Percentiles rank a stretch among this genome's conserved stretches.
Conservation (phyloP, 2,329 filamentous ascomycete genomes). For the Thielaviopsis punctulata region DNA sequence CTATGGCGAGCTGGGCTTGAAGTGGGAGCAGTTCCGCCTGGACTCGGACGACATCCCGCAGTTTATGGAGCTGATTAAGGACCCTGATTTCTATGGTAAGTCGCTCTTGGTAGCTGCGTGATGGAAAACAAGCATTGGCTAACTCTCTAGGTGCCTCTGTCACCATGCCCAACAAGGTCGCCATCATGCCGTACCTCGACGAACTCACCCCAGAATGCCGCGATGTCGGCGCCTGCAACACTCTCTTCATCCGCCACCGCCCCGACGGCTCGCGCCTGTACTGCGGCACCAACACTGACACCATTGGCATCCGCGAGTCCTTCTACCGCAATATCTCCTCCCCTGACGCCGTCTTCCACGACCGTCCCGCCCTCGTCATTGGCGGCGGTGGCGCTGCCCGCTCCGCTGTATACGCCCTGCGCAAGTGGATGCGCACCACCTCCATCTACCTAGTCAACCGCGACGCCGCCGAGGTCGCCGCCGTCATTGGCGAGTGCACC, state of each 20-base stretch:
- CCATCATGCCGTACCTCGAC: constrained; percentile 57
- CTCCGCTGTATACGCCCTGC: constrained; percentile 58
- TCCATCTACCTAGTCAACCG: constrained; percentile 65
- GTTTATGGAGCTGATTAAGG: constrained; percentile 34
- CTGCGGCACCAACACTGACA: constrained; percentile 69
- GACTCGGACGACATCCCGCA: constrained; percentile 32
- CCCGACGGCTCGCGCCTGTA: constrained; percentile 31
- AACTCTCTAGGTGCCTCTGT: constrained; percentile 41
- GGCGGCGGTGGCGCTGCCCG: constrained; percentile 67
- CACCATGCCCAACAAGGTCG: constrained; percentile 73
- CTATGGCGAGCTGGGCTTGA: constrained; percentile 31
- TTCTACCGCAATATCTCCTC: constrained; percentile 39
- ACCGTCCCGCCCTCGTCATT: constrained; percentile 52
- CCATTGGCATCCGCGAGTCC: constrained; percentile 58
- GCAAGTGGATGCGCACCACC: constrained; percentile 49
- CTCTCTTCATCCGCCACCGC: constrained; percentile 45
- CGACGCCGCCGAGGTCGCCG: constrained; percentile 47
- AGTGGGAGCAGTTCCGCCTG: constrained; percentile 34
- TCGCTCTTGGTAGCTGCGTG: background rate
- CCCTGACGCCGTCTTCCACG: constrained; percentile 31
- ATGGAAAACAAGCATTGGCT: background rate
- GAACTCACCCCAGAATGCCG: constrained; percentile 54
- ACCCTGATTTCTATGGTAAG: constrained; percentile 45
- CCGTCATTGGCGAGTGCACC: constrained; percentile 47
- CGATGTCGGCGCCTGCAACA: constrained; percentile 65